Conservation (phyloP, 1,284 basidiomycete genomes). For the Boletellus dicymbophilus region DNA sequence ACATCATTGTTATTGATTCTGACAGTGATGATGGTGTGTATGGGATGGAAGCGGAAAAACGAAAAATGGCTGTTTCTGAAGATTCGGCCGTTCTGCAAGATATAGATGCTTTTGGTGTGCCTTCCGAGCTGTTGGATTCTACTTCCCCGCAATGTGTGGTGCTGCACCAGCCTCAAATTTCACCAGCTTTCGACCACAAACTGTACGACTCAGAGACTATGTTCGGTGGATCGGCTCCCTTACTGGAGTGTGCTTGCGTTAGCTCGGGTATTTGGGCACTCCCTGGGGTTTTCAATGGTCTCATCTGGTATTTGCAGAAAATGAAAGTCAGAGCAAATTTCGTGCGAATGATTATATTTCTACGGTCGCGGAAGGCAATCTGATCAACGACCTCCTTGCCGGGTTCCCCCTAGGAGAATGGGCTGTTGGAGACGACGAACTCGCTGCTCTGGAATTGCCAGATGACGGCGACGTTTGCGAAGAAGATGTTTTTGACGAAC, state of each 20-base stretch:
- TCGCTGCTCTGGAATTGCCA: neutral
- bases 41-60: neutral
- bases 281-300: neutral
- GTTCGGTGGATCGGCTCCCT: slow-evolving; percentile 20
- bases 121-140: slow-evolving; percentile 27
- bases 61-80: neutral
- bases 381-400: neutral
- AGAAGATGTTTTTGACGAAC: neutral
- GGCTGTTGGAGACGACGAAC: slow-evolving; percentile 66
- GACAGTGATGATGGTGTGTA: slow-evolving; percentile 46
- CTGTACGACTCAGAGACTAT: slow-evolving; percentile 7
- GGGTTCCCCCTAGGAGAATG: slow-evolving; percentile 45
- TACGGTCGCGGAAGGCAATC: neutral
- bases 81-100: slow-evolving; percentile 1
- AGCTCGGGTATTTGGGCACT: slow-evolving; percentile 17
- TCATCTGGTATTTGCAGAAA: no score
- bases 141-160: neutral
- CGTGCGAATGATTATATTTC: neutral
- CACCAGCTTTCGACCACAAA: no score
- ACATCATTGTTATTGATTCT: slow-evolving; percentile 62
- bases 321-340: neutral
- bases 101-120: slow-evolving; percentile 29
- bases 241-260: slow-evolving; percentile 7
- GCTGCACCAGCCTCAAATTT: no score
- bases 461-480: neutral